phyloP scores from a whole-genome alignment of 1,139 yeast species.

The Geotrichum aggregatum region DNA sequence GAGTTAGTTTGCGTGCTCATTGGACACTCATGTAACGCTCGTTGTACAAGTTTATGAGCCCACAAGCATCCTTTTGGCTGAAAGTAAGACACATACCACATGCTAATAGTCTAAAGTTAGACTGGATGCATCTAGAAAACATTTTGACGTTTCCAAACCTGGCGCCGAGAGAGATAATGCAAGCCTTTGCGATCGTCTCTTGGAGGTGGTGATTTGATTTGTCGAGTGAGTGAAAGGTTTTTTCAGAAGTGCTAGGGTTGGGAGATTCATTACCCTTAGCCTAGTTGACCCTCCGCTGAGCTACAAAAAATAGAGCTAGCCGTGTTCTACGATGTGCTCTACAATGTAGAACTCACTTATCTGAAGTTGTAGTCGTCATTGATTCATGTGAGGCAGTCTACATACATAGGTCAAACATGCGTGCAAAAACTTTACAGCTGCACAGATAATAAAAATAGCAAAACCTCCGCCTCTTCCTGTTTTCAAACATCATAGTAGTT shows the following conservation, averaged over 20 bases:
- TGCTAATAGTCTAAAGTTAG: constrained; percentile 4
- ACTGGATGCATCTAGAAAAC: constrained; percentile 11
- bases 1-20: constrained; percentile 1
- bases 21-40: background rate
- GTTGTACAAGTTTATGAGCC: background rate
- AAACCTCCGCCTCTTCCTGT: too few relatives aligned
- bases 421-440: too few relatives aligned
- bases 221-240: constrained; percentile 1
- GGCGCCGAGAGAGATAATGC: background rate
- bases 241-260: background rate
- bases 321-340: background rate
- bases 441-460: too few relatives aligned
- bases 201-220: constrained; percentile 1
- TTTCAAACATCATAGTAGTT: background rate
- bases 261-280: background rate
- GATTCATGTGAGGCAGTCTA: too few relatives aligned
- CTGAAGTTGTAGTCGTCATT: too few relatives aligned
- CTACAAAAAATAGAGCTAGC: too few relatives aligned
- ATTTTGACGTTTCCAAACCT: background rate
- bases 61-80: too few relatives aligned
- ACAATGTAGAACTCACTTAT: background rate
- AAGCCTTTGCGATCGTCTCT: background rate
- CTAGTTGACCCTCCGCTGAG: constrained; percentile 4
- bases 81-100: constrained; percentile 6
- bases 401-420: too few relatives aligned